Evolutionary conservation across 495 filamentous ascomycete species (phyloP), one percentile per base, ranked within the genome.

Genomic region (Hypoxylon rickii): DNA sequence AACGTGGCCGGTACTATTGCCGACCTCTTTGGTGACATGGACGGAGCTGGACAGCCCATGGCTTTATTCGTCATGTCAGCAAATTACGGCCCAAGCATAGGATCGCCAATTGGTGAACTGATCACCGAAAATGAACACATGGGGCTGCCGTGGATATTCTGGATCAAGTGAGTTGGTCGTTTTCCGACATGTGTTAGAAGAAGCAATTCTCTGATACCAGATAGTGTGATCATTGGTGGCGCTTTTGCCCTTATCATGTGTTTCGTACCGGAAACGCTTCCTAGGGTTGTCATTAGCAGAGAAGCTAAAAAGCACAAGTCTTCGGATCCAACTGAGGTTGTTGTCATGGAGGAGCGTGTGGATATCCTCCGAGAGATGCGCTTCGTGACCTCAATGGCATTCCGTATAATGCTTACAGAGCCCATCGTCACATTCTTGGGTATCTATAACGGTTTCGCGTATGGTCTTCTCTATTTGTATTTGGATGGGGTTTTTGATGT

Each of bases 1-100:
- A 72, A 73, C 41, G 71, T 73, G 16, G 71, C 71, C 20, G 69
- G 71, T 21, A 73, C 69, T 1, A 70, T 72, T 41, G 62, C 69
- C 7, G 70, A 74, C 41, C 61, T 71, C 0, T 74, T 72, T 41
- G 70, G 71, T 1, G 64, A 71, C 33, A 51, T 63, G 21, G 71
- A 71, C 39, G 63, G 64, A 12, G 65, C 71, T 33, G 70, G 66
- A 1, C 70, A 74, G 51, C 66, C 70, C 2, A 71, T 74, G 71
- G 71, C 64, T 6, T 38, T 74, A 11, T 72, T 71, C 50, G 68
- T 71, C n/a, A 52, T 71, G 47, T 61, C 52, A 26, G 70, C 70
- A 2, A 74, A 71, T 33, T 55, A 62, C 29, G 71, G 71, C 15
- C 68, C 71, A 3, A 65, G 61, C 49, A 55, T 74, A 36, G 71